phyloP scores from a whole-genome alignment of 176 grass and related monocot genomes.

The Aechmea fasciata region DNA sequence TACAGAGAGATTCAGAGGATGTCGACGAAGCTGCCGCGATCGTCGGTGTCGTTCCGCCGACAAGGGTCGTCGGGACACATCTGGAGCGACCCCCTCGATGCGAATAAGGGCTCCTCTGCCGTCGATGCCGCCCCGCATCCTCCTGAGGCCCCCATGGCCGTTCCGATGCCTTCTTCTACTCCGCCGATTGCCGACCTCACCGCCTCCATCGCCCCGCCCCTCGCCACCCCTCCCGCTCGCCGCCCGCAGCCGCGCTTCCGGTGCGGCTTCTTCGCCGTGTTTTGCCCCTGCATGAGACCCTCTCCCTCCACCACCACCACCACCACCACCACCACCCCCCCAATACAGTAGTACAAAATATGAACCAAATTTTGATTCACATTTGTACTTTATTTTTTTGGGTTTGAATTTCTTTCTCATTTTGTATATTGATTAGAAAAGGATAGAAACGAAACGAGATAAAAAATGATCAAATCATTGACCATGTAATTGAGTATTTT shows the following conservation, averaged over 20 bases:
- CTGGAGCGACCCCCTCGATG: constrained; percentile 27
- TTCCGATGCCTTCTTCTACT: background rate
- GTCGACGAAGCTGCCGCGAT: constrained; percentile 51
- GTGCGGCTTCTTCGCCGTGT: constrained; percentile 25
- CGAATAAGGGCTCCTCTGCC: constrained; percentile 17
- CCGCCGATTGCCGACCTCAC: background rate
- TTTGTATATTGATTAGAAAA: too few relatives aligned
- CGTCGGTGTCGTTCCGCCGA: constrained; percentile 49
- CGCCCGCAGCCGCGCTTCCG: constrained; percentile 6
- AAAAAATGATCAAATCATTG: too few relatives aligned
- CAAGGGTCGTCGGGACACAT: constrained; percentile 57
- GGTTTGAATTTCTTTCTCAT: too few relatives aligned
- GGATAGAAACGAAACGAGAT: too few relatives aligned
- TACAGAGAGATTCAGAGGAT: constrained; percentile 10
- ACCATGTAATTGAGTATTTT: too few relatives aligned
- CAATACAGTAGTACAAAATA: background rate
- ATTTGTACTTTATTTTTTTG: too few relatives aligned
- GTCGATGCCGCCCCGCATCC: background rate
- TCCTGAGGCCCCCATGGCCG: background rate
- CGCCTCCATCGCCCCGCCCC: background rate
- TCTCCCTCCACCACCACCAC: constrained; percentile 8
- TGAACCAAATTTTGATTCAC: too few relatives aligned
- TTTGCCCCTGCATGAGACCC: constrained; percentile 34
- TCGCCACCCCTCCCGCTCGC: background rate
- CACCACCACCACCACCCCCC: constrained; percentile 8